Evolutionary conservation across 192 early-diverging fungal genomes (phyloP), one percentile per base, ranked within the genome.

Genomic region (Spizellomyces punctatus): DNA sequence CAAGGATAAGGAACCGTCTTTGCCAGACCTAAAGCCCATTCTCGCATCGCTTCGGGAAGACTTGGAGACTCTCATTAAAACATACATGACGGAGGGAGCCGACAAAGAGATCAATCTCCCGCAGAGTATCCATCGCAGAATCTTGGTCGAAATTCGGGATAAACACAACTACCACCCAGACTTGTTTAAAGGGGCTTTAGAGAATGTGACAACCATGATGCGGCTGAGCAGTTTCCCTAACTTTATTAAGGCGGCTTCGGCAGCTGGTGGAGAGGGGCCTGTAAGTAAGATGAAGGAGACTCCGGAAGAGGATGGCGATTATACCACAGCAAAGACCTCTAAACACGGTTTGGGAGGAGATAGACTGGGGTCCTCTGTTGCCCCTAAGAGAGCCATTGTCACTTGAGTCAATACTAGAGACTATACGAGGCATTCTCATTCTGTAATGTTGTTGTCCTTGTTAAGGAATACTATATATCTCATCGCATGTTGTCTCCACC

Each of bases 101-200:
- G 63, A 55, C 19, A 64, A 48, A 17, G 77, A 78, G 48, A 59
- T 78, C 66, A 78, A 78, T 67, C 52, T 78, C 8, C 77, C 77
- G 6, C 21, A 73, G 16, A 64, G 52, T 46, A 74, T 75, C 14
- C 56, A 56, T 10, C 69, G 71, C 36, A 50, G 56, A 7, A 45
- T 78, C 44, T n/a, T 74, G 41, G 0, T 12, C 6, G 41, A 75
- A 8, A 44, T 75, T 19, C 47, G 58, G 44, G 47, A 42, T 42
- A 64, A 58, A 6, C 16, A 44, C 1, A 58, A 70, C 62, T 65
- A 66, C 43, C 72, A 74, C 48, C 73, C 77, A 16, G 72, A 78
- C 58, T 44, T 78, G 16, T 78, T 78, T 44, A 60, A 69, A 41
- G 67, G 10, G 10, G 77, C 68, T 21, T 8, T 78, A 16, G 73